Base-by-base conservation (phyloP, 2,329 filamentous ascomycete genomes). In the Byssothecium circinans region DNA sequence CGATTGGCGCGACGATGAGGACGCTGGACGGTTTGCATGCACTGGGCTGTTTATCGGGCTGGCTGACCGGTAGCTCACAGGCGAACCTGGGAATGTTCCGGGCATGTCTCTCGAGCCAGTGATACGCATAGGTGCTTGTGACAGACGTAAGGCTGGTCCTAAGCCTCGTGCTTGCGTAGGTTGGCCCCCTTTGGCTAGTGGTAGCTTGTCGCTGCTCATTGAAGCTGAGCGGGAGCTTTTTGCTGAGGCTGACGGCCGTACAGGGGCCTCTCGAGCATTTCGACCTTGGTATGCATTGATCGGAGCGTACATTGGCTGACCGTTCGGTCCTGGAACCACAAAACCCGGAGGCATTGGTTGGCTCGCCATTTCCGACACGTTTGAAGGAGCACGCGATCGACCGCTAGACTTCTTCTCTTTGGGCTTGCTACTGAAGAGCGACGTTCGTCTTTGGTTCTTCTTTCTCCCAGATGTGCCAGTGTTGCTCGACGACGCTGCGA, bases 311-410 rank as follows among this genome's bases (percentile, higher is more conserved):
- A 74, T 66, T 2, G 73, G 68, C 46, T 73, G 66, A 43, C 78
- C 76, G 57, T 79, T 76, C 30, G 76, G 70, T 14, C 76, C 74
- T 47, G 72, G 69, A 18, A 80, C 62, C 55, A 79, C 57, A 62
- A 78, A 75, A 57, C 77, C 76, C 29, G 77, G 74, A 12, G 73
- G 58, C 18, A 58, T 61, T 29, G 41, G 38, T 40, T 49, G 54
- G 38, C 32, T 72, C 52, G 36, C 23, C 10, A 35, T 19, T 2
- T 51, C 36, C 2, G 49, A 44, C n/a, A 41, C 36, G 27, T 44
- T 51, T 22, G 44, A 51, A 64, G 64, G 44, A 62, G 65, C 32
- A 53, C 49, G 15, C 50, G 59, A 32, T 52, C 53, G 45, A 15
- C 41, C 48, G 52, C 45, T 40, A 47, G 54, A 42, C 40, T 68